Conservation (phyloP, 1,284 basidiomycete genomes). For the Cryptococcus sp. region DNA sequence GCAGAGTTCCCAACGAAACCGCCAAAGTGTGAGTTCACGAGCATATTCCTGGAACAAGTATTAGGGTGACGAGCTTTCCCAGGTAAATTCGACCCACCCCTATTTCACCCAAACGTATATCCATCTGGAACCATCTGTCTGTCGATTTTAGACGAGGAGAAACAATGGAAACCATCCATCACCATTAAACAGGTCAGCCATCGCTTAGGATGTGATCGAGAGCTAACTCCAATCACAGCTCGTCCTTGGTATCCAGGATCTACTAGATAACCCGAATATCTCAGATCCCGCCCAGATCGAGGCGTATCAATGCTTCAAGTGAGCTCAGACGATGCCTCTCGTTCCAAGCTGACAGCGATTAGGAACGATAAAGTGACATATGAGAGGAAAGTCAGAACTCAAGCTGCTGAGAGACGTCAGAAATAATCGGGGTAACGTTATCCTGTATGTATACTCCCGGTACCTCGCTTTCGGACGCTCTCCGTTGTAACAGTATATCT, state of each 20-base stretch:
- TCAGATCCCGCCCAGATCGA: slow-evolving; percentile 94
- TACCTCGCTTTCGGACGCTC: too few species aligned
- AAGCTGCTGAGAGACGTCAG: slow-evolving; percentile 69
- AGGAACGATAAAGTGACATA: slow-evolving; percentile 88
- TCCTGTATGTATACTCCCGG: too few species aligned
- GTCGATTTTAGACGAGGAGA: slow-evolving; percentile 97
- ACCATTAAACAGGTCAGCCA: slow-evolving; percentile 88
- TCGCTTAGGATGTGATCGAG: background rate
- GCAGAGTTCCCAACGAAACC: slow-evolving; percentile 47
- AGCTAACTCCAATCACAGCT: slow-evolving; percentile 58
- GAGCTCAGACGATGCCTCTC: slow-evolving; percentile 36
- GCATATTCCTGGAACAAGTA: background rate
- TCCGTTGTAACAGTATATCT: too few species aligned
- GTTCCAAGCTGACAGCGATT: background rate
- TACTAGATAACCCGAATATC: slow-evolving; percentile 90
- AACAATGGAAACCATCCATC: slow-evolving; percentile 97
- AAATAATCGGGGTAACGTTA: slow-evolving; percentile 6
- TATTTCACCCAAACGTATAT: slow-evolving; percentile 99
- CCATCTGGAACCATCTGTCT: slow-evolving; percentile 98
- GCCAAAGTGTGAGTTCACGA: slow-evolving; percentile 40
- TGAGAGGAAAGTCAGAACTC: slow-evolving; percentile 73
- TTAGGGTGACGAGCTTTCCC: slow-evolving; percentile 7
- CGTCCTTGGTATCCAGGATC: slow-evolving; percentile 87
- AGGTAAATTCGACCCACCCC: slow-evolving; percentile 95
- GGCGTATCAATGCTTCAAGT: slow-evolving; percentile 98